Evolutionary conservation across 108 stramenopile genomes (phyloP), one percentile per base, ranked within the genome.

Genomic region (Skeletonema grethae): DNA sequence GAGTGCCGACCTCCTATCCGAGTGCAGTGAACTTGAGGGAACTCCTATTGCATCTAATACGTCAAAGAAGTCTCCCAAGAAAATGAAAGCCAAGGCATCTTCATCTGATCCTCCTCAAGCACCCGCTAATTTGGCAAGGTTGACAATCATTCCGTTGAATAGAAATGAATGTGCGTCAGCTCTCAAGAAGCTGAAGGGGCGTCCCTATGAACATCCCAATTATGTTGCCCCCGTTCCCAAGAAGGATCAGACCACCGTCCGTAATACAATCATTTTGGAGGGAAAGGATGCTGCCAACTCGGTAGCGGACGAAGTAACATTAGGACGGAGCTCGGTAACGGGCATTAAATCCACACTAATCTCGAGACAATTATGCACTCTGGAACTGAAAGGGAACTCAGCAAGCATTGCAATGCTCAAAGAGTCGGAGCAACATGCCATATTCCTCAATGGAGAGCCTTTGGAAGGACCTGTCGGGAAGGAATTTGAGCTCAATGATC

Each of bases 321-420:
- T 53, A 8, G 50, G 50, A 53, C 18, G 50, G 8, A 53, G 50
- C 50, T 22, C 50, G 1, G 22, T 22, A 53, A 53, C 50, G 9
- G 50, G 20, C 50, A 53, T 53, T 22, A 53, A 8, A 53, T 53
- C 50, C 22, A 53, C 50, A 53, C 22, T 53, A 22, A 53, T 53
- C 22, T 53, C 50, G 22, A 20, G 50, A 24, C 18, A 22, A 4
- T 53, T 53, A 7, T 53, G 50, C 22, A 53, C 22, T 22, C 20
- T 53, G 7, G 7, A 18, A 22, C 7, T 53, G 22, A 8, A 8
- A 24, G 22, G 7, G 50, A 22, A 10, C 8, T n/a, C 20, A 9
- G 22, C 50, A 53, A 24, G 50, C 22, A 9, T 53, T 53, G 9
- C 50, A 7, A 53, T 53, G 50, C 50, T 53, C 50, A 53, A 53